Conservation (phyloP, 2,329 filamentous ascomycete genomes). For the Paramyrothecium roridum region DNA sequence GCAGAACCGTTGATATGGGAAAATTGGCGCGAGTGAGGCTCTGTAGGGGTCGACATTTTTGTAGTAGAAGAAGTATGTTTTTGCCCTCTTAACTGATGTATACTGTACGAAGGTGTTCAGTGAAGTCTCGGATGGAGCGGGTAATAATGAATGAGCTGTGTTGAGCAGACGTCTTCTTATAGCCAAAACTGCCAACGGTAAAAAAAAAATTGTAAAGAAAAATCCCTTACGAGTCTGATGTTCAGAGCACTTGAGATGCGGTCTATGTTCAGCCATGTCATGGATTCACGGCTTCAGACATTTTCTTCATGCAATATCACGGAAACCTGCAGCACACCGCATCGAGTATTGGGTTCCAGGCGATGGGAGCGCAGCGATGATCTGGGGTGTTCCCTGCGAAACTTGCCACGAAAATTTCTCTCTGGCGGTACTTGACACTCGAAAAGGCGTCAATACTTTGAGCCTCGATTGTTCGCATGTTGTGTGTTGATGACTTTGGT, state of each 20-base stretch:
- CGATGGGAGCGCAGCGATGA: not conserved
- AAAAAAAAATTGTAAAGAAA: no score
- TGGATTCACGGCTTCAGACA: not conserved
- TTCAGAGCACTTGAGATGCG: not conserved
- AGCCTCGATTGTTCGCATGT: not conserved
- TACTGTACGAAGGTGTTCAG: no score
- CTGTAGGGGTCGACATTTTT: not conserved
- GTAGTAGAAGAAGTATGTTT: not conserved
- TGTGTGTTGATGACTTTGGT: not conserved
- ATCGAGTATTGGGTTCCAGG: not conserved
- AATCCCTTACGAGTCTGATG: no score
- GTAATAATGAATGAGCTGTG: no score
- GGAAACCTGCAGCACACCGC: not conserved
- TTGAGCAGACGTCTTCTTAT: no score
- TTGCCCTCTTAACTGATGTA: not conserved
- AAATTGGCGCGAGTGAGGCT: not conserved
- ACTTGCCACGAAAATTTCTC: not conserved
- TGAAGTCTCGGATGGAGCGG: no score
- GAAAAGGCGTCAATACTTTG: no score
- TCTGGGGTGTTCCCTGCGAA: not conserved
- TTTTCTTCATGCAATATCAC: not conserved
- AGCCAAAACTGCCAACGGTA: no score
- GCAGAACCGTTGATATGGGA: conserved; percentile 34
- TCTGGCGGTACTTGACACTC: no score
- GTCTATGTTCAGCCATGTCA: not conserved